Conservation (phyloP, 805 yeast genomes). For the Starmerella stellata region DNA sequence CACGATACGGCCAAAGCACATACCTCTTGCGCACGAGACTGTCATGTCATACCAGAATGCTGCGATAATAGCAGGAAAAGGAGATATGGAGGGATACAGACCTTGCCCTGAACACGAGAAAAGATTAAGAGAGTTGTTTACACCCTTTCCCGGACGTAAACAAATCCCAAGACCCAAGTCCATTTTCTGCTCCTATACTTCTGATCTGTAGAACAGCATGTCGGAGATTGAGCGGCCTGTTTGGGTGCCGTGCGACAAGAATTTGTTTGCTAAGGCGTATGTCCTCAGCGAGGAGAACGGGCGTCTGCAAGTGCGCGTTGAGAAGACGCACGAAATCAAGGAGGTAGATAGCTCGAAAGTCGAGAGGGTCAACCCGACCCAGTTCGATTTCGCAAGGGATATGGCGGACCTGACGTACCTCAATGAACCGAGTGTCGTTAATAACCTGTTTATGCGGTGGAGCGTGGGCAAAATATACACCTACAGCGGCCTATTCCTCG, state of each 20-base stretch:
- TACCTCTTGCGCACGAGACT: too few species aligned
- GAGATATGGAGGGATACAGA: too few species aligned
- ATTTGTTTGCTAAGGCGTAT: slow-evolving; percentile 28
- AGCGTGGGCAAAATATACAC: slow-evolving; percentile 68
- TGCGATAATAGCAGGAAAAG: too few species aligned
- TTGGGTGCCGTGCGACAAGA: slow-evolving; percentile 52
- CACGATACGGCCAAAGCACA: too few species aligned
- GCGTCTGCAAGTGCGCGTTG: slow-evolving; percentile 24
- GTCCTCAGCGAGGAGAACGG: slow-evolving; percentile 24
- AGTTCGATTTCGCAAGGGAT: slow-evolving; percentile 78
- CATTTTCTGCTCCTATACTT: too few species aligned
- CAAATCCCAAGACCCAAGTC: too few species aligned
- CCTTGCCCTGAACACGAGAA: too few species aligned
- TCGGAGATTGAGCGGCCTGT: slow-evolving; percentile 25
- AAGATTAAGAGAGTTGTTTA: slow-evolving; percentile 4
- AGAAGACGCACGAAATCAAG: slow-evolving; percentile 25
- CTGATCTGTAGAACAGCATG: not conserved
- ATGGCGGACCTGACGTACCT: slow-evolving; percentile 90
- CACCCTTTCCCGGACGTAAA: slow-evolving; percentile 1
- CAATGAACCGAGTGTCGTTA: slow-evolving; percentile 88
- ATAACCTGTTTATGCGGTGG: slow-evolving; percentile 65
- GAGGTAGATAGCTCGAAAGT: slow-evolving; percentile 22
- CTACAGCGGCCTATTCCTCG: slow-evolving; percentile 84
- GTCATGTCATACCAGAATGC: too few species aligned
- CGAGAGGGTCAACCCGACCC: slow-evolving; percentile 68